These are phyloP conservation scores for Erodium texanum DNA, from an alignment of 441 rosid genomes.

Conservation along the genomic window DNA sequence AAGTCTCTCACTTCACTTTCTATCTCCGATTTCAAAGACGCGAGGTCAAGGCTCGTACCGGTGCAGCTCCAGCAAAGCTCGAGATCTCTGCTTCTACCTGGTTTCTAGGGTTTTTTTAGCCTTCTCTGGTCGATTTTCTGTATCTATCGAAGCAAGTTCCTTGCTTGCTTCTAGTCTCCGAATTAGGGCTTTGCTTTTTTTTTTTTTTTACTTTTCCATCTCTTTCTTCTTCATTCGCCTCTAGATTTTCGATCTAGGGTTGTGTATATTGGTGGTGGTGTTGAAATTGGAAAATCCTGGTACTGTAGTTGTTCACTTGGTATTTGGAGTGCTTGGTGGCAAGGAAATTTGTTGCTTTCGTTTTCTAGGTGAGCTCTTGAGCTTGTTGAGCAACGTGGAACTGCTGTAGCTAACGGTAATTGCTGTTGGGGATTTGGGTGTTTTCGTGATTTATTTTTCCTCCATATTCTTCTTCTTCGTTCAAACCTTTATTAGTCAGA, in stretches of 20 bases:
- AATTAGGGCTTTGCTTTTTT: not conserved
- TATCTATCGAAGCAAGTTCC: not conserved
- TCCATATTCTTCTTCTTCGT: not conserved
- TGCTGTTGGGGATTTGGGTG: conserved; percentile 11
- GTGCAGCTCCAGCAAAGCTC: not conserved
- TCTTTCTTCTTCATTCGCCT: no score
- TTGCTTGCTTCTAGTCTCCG: not conserved
- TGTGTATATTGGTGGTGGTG: not conserved
- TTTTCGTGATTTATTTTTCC: not conserved
- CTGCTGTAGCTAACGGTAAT: conserved; percentile 13
- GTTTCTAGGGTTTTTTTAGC: not conserved
- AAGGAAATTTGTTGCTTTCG: not conserved
- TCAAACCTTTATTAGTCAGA: not conserved
- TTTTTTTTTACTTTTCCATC: not conserved
- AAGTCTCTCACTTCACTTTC: conserved; percentile 3
- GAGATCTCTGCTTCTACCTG: not conserved
- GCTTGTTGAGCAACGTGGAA: not conserved
- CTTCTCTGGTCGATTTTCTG: not conserved
- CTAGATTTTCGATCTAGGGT: not conserved
- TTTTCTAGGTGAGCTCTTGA: not conserved
- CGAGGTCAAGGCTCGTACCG: not conserved
- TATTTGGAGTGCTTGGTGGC: not conserved
- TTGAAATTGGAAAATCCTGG: not conserved
- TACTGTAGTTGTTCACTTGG: not conserved
- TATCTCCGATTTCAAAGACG: not conserved